Base-by-base conservation (phyloP, 2,329 filamentous ascomycete species). In the Ophiocordyceps polyrhachis-furcata region DNA sequence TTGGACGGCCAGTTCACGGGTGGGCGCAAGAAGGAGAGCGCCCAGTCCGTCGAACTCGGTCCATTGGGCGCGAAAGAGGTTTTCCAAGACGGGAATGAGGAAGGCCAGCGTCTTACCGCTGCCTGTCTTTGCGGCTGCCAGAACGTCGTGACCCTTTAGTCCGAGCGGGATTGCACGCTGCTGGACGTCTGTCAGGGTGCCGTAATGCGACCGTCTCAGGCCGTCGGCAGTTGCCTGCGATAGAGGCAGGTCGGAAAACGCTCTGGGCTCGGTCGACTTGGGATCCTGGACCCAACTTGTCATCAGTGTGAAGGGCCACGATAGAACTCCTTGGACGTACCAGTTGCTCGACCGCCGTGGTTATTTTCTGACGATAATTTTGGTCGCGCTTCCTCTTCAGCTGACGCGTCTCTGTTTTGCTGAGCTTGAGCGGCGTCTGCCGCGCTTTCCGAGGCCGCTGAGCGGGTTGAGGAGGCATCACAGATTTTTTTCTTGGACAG, bases 31-130 rank as follows among this genome's bases (percentile, higher is more conserved):
- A 51, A 98, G 85, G 50, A 98, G 73, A 5, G 91, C 91, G 9
- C 89, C 89, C 28, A 98, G 69, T 1, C 91, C 91, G 63, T 98
- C 91, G 53, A 79, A 73, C 54, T 93, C 84, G 15, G 91, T 83
- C 80, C 88, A 95, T 71, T 81, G 83, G 46, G 79, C 76, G 44
- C 87, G 79, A 61, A 93, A 91, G 3, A 98, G 73, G 55, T 89
- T 93, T 62, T 98, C 91, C 43, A 98, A 73, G 0, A 96, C 81
- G 1, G 91, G 91, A 2, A 96, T 68, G 8, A 98, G 66, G 59
- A 98, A 98, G 0, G 91, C 85, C 21, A 98, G 70, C 0, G 89
- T 96, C 68, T 96, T 96, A 56, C 89, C 89, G 58, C 84, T 93
- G 44, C 89, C 89, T 0, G 89, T 96, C 64, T 93, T 95, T 38